Conservation (phyloP, 305 asterid genomes). For the Fraxinus dipetala region DNA sequence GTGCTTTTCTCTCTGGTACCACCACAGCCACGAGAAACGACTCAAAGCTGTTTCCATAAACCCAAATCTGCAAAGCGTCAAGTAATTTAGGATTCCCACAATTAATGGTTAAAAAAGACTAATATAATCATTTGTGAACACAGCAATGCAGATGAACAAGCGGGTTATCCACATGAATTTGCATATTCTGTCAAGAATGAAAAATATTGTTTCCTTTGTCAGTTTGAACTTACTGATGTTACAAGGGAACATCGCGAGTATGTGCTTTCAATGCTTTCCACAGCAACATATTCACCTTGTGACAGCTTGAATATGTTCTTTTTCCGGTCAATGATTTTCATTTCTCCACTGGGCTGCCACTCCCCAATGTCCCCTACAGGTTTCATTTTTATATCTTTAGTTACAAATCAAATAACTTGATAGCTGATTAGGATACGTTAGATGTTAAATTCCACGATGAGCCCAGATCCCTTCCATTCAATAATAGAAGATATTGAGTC, state of each 20-base stretch:
- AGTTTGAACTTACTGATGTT: constrained; percentile 53
- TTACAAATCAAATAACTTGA: constrained; percentile 1
- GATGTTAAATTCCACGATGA: not conserved
- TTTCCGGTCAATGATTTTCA: constrained; percentile 88
- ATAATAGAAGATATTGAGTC: not conserved
- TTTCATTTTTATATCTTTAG: not conserved
- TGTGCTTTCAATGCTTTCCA: constrained; percentile 69
- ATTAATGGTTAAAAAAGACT: not conserved
- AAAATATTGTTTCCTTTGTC: not conserved
- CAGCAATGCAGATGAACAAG: not conserved
- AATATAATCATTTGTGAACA: not conserved
- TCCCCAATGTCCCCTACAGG: constrained; percentile 88
- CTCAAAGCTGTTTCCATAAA: constrained; percentile 88
- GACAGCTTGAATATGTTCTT: constrained; percentile 94
- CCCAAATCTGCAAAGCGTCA: constrained; percentile 59
- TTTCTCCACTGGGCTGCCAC: constrained; percentile 70
- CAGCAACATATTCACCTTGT: constrained; percentile 94
- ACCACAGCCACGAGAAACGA: constrained; percentile 86
- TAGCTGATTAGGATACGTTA: not conserved
- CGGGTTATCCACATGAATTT: not conserved
- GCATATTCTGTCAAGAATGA: not conserved
- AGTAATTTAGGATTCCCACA: not conserved
- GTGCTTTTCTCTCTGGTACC: constrained; percentile 71
- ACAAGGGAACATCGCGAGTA: constrained; percentile 73
- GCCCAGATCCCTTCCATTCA: not conserved